phyloP scores from a whole-genome alignment of 2,329 filamentous ascomycete genomes.

The Arthroderma uncinatum region DNA sequence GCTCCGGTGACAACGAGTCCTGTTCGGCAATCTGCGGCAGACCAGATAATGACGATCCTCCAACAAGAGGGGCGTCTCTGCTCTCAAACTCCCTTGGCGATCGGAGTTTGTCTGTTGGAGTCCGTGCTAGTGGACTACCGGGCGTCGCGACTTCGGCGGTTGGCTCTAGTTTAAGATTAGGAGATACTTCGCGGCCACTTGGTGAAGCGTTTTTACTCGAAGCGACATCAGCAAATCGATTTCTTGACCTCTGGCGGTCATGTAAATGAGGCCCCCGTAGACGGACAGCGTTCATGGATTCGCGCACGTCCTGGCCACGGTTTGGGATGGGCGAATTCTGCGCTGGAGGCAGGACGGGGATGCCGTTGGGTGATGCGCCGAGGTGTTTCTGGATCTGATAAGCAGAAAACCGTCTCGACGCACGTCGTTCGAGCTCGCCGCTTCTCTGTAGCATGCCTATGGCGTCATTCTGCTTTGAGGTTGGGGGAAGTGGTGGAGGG shows the following conservation, averaged over 20 bases:
- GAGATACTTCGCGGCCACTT: conserved; percentile 20
- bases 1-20: conserved; percentile 18
- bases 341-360: conserved; percentile 68
- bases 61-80: conserved; percentile 32
- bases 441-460: conserved; percentile 82
- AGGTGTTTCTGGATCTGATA: conserved; percentile 96
- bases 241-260: conserved; percentile 41
- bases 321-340: conserved; percentile 77
- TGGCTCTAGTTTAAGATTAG: conserved; percentile 28
- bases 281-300: conserved; percentile 62
- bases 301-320: conserved; percentile 64
- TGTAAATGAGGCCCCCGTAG: conserved; percentile 25
- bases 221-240: conserved; percentile 47
- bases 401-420: conserved; percentile 84
- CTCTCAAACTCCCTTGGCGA: conserved; percentile 27
- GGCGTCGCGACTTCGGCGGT: conserved; percentile 14
- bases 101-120: conserved; percentile 55
- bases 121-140: conserved; percentile 44
- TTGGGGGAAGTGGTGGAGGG: conserved; percentile 66
- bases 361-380: conserved; percentile 65
- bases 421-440: conserved; percentile 81
- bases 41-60: conserved; percentile 47
- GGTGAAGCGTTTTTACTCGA: conserved; percentile 43
- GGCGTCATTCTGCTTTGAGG: conserved; percentile 78
- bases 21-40: conserved; percentile 35